These are phyloP conservation scores for Fusarium palustre DNA, from an alignment of 2,329 filamentous ascomycete genomes.

Conservation along the genomic window DNA sequence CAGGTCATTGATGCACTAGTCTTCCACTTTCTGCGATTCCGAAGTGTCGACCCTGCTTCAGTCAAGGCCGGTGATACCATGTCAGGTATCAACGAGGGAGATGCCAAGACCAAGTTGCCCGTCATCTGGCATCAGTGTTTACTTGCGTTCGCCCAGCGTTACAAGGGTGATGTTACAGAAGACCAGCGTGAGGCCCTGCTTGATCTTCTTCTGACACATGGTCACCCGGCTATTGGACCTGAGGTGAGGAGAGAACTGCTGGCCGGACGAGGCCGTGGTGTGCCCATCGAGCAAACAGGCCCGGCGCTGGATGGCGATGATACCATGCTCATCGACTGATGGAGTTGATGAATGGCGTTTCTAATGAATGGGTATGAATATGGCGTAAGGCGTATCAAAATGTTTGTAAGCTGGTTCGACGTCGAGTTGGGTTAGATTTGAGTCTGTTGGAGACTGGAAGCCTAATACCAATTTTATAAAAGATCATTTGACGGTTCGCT, in stretches of 20 bases:
- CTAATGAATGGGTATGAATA: constrained; percentile 43
- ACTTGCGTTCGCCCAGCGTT: constrained; percentile 91
- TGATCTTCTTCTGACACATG: constrained; percentile 85
- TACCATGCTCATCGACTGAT: constrained; percentile 82
- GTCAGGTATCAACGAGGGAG: constrained; percentile 60
- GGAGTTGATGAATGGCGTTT: constrained; percentile 28
- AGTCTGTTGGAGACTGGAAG: constrained; percentile 33
- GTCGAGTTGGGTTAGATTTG: constrained; percentile 41
- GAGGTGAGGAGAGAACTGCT: constrained; percentile 91
- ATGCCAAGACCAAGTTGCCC: constrained; percentile 75
- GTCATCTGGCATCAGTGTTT: constrained; percentile 97
- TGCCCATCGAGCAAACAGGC: constrained; percentile 69
- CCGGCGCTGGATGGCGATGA: constrained; percentile 80
- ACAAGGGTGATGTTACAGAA: constrained; percentile 95
- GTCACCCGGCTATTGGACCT: constrained; percentile 88
- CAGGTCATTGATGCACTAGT: constrained; percentile 95
- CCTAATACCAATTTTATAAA: constrained; percentile 43
- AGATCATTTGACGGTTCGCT: constrained; percentile 6
- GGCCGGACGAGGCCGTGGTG: constrained; percentile 86
- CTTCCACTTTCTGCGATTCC: constrained; percentile 95
- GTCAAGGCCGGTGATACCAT: constrained; percentile 66
- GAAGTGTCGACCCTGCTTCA: constrained; percentile 72
- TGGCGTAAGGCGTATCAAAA: constrained; percentile 47
- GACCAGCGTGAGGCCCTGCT: constrained; percentile 92
- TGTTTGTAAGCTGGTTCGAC: constrained; percentile 39